These are phyloP conservation scores for Zymoseptoria tritici DNA, from an alignment of 2,329 filamentous ascomycete species.

Conservation along the genomic window DNA sequence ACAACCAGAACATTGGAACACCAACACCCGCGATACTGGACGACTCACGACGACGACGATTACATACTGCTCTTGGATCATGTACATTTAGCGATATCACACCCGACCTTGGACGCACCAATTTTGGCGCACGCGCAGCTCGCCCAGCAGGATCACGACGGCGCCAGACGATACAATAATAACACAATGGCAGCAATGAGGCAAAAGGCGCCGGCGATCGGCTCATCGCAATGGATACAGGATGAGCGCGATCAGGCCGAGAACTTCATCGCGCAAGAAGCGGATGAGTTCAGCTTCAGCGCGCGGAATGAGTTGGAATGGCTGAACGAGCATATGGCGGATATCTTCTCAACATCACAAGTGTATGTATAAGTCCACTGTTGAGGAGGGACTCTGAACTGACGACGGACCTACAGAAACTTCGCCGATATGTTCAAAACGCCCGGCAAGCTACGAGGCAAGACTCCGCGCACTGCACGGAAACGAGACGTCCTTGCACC, in stretches of 20 bases:
- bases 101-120: conserved; percentile 5
- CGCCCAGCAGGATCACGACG: conserved; percentile 8
- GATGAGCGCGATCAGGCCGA: conserved; percentile 74
- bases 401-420: conserved; percentile 53
- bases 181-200: conserved; percentile 21
- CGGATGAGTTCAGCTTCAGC: conserved; percentile 88
- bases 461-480: conserved; percentile 65
- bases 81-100: conserved; percentile 14
- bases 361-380: conserved; percentile 53
- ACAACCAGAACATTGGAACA: conserved; percentile 3
- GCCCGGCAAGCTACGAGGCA: conserved; percentile 72
- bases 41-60: conserved; percentile 8
- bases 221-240: conserved; percentile 61
- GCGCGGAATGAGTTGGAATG: conserved; percentile 93
- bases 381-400: not conserved
- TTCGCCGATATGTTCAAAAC: conserved; percentile 95
- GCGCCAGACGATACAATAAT: conserved; percentile 1
- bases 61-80: conserved; percentile 5
- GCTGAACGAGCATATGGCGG: conserved; percentile 97
- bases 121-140: conserved; percentile 2
- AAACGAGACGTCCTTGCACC: conserved; percentile 53
- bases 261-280: conserved; percentile 69
- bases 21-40: conserved; percentile 4
- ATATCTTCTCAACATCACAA: conserved; percentile 80
- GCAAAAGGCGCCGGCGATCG: conserved; percentile 23